Evolutionary conservation across 75 land plant genomes (phyloP).

Genomic region (Ceratopteris richardii): DNA sequence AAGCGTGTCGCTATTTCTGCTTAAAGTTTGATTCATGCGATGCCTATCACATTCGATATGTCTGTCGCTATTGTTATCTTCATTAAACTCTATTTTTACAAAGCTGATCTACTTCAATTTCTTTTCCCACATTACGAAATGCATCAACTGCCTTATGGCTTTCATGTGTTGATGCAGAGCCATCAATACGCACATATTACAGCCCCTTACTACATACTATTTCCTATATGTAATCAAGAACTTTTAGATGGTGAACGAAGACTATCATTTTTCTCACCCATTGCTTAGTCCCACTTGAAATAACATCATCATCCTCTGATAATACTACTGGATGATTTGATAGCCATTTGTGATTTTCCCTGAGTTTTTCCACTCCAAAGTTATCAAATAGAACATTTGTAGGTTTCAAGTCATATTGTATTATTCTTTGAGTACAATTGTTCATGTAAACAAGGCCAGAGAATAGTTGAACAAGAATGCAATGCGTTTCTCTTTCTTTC

Average conservation of each 20-base stretch:
- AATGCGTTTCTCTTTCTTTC: too few relatives aligned
- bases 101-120: too few relatives aligned
- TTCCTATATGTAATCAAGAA: slow-evolving; percentile 77
- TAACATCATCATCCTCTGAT: slow-evolving; percentile 25
- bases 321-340: slow-evolving; percentile 50
- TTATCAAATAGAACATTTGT: too few relatives aligned
- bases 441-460: too few relatives aligned
- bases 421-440: too few relatives aligned
- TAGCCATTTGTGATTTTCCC: slow-evolving; percentile 77
- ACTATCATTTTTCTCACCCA: slow-evolving; percentile 62
- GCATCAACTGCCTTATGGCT: slow-evolving; percentile 60
- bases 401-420: too few relatives aligned
- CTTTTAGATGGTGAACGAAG: slow-evolving; percentile 84
- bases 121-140: slow-evolving; percentile 57
- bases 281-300: slow-evolving; percentile 5
- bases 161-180: slow-evolving; percentile 55
- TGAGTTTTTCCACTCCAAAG: slow-evolving; percentile 84
- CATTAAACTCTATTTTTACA: too few relatives aligned
- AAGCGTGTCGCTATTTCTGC: too few relatives aligned
- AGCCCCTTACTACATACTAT: slow-evolving; percentile 54
- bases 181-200: slow-evolving; percentile 88
- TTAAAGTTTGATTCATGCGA: too few relatives aligned
- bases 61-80: too few relatives aligned
- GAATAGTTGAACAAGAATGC: too few relatives aligned
- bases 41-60: too few relatives aligned